These are phyloP conservation scores for Ampelocalamus luodianensis DNA, from an alignment of 176 grass and related monocot species.

Conservation along the genomic window DNA sequence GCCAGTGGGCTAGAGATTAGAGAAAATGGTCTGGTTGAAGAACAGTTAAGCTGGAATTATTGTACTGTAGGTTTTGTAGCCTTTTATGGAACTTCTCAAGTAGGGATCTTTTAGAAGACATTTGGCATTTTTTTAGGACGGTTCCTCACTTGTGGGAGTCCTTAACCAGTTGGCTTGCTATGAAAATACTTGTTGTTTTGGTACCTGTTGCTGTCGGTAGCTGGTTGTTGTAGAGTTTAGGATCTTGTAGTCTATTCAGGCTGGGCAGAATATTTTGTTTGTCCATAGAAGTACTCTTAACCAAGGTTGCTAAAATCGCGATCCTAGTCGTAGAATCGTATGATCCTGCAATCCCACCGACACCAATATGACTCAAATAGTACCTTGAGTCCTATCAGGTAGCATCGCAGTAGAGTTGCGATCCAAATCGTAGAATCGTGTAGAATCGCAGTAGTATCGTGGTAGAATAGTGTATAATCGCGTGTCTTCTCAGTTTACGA, in stretches of 20 bases:
- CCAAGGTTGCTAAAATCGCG: not conserved
- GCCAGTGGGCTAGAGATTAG: not conserved
- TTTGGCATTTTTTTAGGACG: not conserved
- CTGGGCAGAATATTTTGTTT: conserved; percentile 21
- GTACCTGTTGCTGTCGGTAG: conserved; percentile 8
- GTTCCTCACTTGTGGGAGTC: conserved; percentile 1
- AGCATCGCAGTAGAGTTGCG: too few species aligned
- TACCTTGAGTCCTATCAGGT: too few species aligned
- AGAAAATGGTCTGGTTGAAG: not conserved
- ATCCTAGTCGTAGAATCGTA: too few species aligned
- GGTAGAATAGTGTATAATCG: too few species aligned
- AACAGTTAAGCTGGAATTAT: not conserved
- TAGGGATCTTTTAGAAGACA: not conserved
- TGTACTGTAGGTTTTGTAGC: conserved; percentile 7
- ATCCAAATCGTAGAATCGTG: too few species aligned
- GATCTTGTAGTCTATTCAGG: not conserved
- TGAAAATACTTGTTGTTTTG: not conserved
- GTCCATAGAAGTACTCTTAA: not conserved
- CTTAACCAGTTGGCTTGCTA: conserved; percentile 9
- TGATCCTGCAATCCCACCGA: too few species aligned
- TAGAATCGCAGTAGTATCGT: too few species aligned
- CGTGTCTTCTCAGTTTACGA: too few species aligned
- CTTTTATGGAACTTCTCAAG: conserved; percentile 1
- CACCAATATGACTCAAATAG: too few species aligned
- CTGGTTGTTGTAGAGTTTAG: conserved; percentile 7